A percentile compares a stretch with the other conserved stretches of the same genome.
phyloP scores from a whole-genome alignment of 2,329 filamentous ascomycete species.

The Talaromyces sp. region DNA sequence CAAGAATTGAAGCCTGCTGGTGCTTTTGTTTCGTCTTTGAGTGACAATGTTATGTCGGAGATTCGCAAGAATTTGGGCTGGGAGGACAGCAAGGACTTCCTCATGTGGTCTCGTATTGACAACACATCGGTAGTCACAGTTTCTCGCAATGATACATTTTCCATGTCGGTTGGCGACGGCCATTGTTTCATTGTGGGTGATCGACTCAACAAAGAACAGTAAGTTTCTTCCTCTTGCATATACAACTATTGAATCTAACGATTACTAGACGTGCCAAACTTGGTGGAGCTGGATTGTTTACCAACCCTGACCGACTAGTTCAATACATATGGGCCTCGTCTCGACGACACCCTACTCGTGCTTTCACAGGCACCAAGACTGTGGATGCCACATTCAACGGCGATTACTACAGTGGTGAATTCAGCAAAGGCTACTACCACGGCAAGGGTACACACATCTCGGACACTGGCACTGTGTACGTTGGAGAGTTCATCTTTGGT shows the following conservation, averaged over 20 bases:
- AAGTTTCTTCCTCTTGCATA: conserved; percentile 22
- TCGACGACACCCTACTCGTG: conserved; percentile 45
- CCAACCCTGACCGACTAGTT: conserved; percentile 38
- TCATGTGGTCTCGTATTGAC: conserved; percentile 44
- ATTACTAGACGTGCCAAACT: conserved; percentile 31
- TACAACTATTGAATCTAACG: conserved; percentile 16
- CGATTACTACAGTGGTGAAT: conserved; percentile 56
- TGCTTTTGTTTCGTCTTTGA: conserved; percentile 41
- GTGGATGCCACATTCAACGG: conserved; percentile 53
- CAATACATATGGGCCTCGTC: conserved; percentile 46
- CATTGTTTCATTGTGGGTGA: conserved; percentile 44
- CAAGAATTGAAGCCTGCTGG: conserved; percentile 42
- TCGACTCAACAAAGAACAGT: conserved; percentile 37
- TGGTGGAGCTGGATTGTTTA: conserved; percentile 34
- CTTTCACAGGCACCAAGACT: conserved; percentile 48
- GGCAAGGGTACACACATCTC: conserved; percentile 55
- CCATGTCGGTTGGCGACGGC: conserved; percentile 36
- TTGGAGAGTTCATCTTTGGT: conserved; percentile 53
- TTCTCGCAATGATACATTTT: conserved; percentile 35
- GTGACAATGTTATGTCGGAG: conserved; percentile 40
- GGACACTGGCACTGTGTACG: conserved; percentile 55
- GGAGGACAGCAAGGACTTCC: conserved; percentile 39
- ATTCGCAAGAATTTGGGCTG: conserved; percentile 40
- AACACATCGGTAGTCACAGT: conserved; percentile 35
- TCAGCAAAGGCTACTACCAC: conserved; percentile 51